These are phyloP conservation scores for Aspergillus persii DNA, from an alignment of 2,329 filamentous ascomycete species.

Conservation along the genomic window DNA sequence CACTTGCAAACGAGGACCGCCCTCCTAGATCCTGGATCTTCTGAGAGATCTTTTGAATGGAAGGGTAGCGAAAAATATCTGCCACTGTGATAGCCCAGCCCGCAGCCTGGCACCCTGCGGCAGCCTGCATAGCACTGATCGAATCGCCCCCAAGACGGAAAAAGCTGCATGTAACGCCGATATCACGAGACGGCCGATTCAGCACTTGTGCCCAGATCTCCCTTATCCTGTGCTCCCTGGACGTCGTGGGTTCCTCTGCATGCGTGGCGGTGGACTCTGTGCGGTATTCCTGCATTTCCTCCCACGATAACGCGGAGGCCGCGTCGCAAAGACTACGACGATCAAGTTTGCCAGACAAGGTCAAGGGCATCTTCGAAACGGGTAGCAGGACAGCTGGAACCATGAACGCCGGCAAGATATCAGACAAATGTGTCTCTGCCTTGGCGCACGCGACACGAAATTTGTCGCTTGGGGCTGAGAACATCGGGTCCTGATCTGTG, in stretches of 20 bases:
- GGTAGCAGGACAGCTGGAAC: constrained; percentile 1
- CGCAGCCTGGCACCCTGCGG: not conserved
- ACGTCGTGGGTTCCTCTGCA: too few relatives aligned
- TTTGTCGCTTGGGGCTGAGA: constrained; percentile 23
- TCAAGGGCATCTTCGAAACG: not conserved
- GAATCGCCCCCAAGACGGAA: constrained; percentile 42
- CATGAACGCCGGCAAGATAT: constrained; percentile 3
- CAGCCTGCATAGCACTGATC: constrained; percentile 40
- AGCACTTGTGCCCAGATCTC: constrained; percentile 15
- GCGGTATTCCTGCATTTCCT: constrained; percentile 6
- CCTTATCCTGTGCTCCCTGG: not conserved
- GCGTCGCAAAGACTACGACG: not conserved
- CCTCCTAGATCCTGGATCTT: too few relatives aligned
- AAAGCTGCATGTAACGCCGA: constrained; percentile 19
- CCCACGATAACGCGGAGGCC: not conserved
- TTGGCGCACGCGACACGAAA: constrained; percentile 25
- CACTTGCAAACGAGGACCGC: too few relatives aligned
- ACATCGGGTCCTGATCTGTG: constrained; percentile 10
- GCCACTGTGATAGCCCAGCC: not conserved
- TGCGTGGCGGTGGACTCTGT: too few relatives aligned
- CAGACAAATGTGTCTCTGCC: not conserved
- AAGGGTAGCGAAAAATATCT: not conserved
- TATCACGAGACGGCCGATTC: not conserved
- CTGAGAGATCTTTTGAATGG: not conserved
- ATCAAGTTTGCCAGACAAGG: not conserved